Percentiles rank a stretch among this genome's conserved stretches.
These are phyloP conservation scores for Musa troglodytarum DNA, from an alignment of 176 grass and related monocot genomes.

Conservation along the genomic window DNA sequence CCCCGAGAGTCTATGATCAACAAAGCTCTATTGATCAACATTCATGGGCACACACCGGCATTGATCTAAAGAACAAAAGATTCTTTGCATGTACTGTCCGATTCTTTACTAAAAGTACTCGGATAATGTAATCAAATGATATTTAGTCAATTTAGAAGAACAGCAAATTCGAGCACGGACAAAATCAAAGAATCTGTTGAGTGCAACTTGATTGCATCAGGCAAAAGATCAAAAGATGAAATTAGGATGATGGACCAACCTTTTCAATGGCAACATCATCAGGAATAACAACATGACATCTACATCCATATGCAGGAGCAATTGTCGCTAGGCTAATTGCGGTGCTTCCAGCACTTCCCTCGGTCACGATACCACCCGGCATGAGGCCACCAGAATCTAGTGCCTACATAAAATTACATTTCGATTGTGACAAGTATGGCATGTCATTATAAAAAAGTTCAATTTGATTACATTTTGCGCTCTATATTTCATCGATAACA, in stretches of 20 bases:
- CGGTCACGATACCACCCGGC: constrained; percentile 62
- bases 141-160: too few species aligned
- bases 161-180: too few species aligned
- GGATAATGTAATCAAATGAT: too few species aligned
- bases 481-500: too few species aligned
- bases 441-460: neutral
- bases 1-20: too few species aligned
- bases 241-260: constrained; percentile 30
- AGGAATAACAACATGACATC: constrained; percentile 84
- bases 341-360: constrained; percentile 92
- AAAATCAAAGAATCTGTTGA: too few species aligned
- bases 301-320: constrained; percentile 78
- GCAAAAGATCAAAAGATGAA: constrained; percentile 8
- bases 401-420: constrained; percentile 35
- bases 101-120: too few species aligned
- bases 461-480: too few species aligned
- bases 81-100: too few species aligned
- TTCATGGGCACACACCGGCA: too few species aligned
- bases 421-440: neutral
- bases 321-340: constrained; percentile 94
- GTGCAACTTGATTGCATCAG: neutral
- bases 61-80: too few species aligned
- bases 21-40: too few species aligned
- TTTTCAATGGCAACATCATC: constrained; percentile 96
- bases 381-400: constrained; percentile 59